phyloP scores from a whole-genome alignment of 2,329 filamentous ascomycete genomes.

The Fusarium papillatum region DNA sequence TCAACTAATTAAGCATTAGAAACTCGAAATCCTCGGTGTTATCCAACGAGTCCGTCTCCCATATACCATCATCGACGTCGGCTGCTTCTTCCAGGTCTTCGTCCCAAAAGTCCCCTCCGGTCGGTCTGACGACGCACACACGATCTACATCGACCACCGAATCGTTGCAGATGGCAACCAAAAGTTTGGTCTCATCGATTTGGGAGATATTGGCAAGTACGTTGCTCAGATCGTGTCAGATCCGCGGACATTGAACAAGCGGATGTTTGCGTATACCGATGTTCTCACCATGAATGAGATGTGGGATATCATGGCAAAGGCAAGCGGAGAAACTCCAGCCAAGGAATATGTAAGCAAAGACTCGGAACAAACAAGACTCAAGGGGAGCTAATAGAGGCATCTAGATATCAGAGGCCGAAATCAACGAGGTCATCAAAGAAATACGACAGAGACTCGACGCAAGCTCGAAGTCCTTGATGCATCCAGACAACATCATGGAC shows the following conservation, averaged over 20 bases:
- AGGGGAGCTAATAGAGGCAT: not conserved
- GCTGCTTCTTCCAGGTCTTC: not conserved
- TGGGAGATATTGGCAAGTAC: not conserved
- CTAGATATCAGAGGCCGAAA: not conserved
- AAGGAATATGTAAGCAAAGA: not conserved
- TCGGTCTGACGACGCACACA: not conserved
- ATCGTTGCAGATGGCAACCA: not conserved
- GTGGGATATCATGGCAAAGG: not conserved
- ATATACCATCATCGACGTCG: not conserved
- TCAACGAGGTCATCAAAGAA: not conserved
- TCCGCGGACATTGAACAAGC: not conserved
- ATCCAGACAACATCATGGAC: not conserved
- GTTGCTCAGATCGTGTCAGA: not conserved
- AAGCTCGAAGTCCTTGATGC: not conserved
- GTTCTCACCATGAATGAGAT: not conserved
- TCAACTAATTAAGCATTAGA: not conserved
- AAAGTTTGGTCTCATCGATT: not conserved
- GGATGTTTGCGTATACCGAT: not conserved
- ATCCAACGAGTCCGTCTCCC: not conserved
- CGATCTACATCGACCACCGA: not conserved
- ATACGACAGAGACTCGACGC: not conserved
- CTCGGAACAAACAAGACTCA: not conserved
- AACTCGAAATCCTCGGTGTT: not conserved
- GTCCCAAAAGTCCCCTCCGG: not conserved
- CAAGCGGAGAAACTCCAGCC: not conserved